These are phyloP conservation scores for Fusarium sp. DNA, from an alignment of 2,329 filamentous ascomycete species.

Conservation along the genomic window DNA sequence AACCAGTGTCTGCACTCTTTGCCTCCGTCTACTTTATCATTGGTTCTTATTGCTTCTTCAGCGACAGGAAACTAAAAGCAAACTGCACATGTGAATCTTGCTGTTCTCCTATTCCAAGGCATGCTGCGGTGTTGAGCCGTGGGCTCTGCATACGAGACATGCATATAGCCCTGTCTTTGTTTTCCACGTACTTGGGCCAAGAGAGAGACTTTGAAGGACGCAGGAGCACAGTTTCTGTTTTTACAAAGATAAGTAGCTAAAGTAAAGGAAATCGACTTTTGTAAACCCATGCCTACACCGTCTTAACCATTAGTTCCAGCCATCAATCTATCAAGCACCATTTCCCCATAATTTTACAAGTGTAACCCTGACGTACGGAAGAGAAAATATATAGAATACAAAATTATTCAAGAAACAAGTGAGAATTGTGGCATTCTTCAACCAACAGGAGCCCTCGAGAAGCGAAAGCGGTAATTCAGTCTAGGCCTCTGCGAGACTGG, in stretches of 20 bases:
- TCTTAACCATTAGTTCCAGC: neutral
- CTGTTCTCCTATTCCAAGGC: neutral
- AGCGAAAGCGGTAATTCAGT: neutral
- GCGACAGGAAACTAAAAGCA: neutral
- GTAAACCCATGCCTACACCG: neutral
- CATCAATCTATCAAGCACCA: neutral
- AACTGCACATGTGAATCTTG: neutral
- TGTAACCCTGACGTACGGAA: neutral
- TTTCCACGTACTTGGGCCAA: neutral
- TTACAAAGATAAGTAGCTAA: neutral
- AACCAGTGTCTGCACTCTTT: neutral
- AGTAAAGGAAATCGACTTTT: neutral
- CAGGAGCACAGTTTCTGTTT: neutral
- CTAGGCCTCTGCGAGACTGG: neutral
- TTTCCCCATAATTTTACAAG: neutral
- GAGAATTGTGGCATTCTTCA: neutral
- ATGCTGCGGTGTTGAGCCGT: neutral
- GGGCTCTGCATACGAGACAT: neutral
- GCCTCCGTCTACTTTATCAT: neutral
- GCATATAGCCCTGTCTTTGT: neutral
- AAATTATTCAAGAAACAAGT: neutral
- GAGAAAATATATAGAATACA: neutral
- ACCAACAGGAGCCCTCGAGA: neutral
- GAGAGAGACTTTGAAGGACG: neutral
- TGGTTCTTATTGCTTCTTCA: neutral